Evolutionary conservation across 441 rosid genomes (phyloP).

Genomic region (Gossypium trilobum): DNA sequence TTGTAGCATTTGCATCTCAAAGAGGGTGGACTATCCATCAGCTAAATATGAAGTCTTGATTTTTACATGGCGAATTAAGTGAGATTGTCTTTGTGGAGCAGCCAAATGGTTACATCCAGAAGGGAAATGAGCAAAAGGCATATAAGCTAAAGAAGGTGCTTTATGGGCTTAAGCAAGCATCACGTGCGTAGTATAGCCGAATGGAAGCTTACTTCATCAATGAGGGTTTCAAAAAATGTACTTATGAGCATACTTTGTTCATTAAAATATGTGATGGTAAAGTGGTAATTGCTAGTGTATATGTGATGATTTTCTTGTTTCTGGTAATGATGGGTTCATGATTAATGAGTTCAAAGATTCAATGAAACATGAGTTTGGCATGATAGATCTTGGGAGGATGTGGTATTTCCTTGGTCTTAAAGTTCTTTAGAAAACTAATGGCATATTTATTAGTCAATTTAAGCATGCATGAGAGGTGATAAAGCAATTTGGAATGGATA

Average conservation of each 20-base stretch:
- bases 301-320: background rate
- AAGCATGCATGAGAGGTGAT: background rate
- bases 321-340: background rate
- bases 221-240: background rate
- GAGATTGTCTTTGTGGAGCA: background rate
- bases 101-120: background rate
- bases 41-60: background rate
- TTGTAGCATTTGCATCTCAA: background rate
- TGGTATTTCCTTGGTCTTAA: background rate
- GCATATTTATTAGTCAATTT: background rate
- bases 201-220: background rate
- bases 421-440: background rate
- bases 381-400: background rate
- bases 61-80: background rate
- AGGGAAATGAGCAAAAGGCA: background rate
- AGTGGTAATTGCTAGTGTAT: background rate
- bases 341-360: background rate
- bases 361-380: background rate
- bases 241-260: background rate
- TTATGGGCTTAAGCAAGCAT: background rate
- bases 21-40: background rate
- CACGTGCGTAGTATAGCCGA: background rate
- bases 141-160: background rate
- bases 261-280: background rate
- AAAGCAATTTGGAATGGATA: background rate